Percentiles rank a stretch among this genome's conserved stretches.
Conservation (phyloP, 768 basidiomycete species). For the Imleria badia region DNA sequence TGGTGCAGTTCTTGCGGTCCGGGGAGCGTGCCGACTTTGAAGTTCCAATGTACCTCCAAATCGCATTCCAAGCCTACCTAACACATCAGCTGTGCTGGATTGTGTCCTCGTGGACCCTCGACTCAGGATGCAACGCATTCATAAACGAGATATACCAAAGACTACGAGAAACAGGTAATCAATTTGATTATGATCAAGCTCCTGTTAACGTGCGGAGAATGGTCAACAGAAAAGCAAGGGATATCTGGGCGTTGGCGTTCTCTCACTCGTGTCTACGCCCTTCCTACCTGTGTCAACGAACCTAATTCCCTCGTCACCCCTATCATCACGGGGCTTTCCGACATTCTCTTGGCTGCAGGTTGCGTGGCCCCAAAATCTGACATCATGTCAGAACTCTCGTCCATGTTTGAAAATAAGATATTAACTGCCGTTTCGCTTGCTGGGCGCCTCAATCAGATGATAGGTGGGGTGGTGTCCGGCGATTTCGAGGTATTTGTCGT, state of each 20-base stretch:
- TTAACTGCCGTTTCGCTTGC: not conserved
- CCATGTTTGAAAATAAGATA: not conserved
- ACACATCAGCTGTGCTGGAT: not conserved
- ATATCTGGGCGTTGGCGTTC: slow-evolving; percentile 7
- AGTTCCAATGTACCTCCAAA: slow-evolving; percentile 4
- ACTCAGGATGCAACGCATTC: not conserved
- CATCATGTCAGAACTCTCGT: not conserved
- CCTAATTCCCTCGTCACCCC: not conserved
- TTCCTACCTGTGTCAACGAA: not conserved
- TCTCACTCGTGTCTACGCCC: not conserved
- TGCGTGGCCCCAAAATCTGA: not conserved
- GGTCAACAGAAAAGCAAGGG: slow-evolving; percentile 1
- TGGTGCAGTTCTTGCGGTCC: not conserved
- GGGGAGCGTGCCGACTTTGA: not conserved
- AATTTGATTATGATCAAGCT: no score
- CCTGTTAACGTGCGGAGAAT: not conserved
- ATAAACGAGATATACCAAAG: not conserved
- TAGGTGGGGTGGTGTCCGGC: slow-evolving; percentile 3
- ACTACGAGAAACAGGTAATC: slow-evolving; percentile 9
- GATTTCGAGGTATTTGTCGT: slow-evolving; percentile 6
- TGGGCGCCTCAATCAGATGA: not conserved
- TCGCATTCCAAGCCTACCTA: slow-evolving; percentile 11
- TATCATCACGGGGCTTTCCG: not conserved
- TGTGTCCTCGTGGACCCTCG: slow-evolving; percentile 10
- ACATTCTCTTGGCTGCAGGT: slow-evolving; percentile 1